Evolutionary conservation across 2,329 filamentous ascomycete species (phyloP).

Genomic region (Myriosclerotinia scirpicola): DNA sequence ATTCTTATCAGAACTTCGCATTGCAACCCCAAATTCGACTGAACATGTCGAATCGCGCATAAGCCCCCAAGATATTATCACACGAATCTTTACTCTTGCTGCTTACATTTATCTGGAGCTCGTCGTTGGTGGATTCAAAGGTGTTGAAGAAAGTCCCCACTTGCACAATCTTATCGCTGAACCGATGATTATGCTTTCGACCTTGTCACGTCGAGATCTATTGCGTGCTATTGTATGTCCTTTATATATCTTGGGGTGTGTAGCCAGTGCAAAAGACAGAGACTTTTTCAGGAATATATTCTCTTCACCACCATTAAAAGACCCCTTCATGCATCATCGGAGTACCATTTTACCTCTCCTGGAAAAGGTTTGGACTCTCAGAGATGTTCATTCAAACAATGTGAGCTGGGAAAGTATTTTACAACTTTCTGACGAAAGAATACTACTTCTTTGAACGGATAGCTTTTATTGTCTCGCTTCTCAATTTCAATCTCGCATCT

Average conservation of each 20-base stretch:
- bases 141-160: constrained; percentile 18
- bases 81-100: constrained; percentile 32
- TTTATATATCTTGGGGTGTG: constrained; percentile 35
- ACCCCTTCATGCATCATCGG: constrained; percentile 36
- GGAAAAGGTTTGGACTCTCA: constrained; percentile 34
- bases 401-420: constrained; percentile 18
- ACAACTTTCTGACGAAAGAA: constrained; percentile 9
- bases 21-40: constrained; percentile 22
- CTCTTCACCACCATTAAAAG: constrained; percentile 32
- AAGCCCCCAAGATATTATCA: constrained; percentile 26
- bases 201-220: constrained; percentile 25
- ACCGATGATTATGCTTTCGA: constrained; percentile 32
- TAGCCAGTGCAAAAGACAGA: constrained; percentile 32
- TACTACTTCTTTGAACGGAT: constrained; percentile 9
- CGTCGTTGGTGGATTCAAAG: constrained; percentile 32
- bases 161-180: constrained; percentile 28
- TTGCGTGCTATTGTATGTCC: constrained; percentile 33
- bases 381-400: constrained; percentile 21
- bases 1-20: constrained; percentile 27
- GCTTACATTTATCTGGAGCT: constrained; percentile 37
- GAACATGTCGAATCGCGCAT: neutral
- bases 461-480: neutral
- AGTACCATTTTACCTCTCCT: constrained; percentile 34
- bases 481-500: neutral
- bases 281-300: constrained; percentile 34